phyloP scores from a whole-genome alignment of 2,329 filamentous ascomycete species.

The Diaporthe sp. region DNA sequence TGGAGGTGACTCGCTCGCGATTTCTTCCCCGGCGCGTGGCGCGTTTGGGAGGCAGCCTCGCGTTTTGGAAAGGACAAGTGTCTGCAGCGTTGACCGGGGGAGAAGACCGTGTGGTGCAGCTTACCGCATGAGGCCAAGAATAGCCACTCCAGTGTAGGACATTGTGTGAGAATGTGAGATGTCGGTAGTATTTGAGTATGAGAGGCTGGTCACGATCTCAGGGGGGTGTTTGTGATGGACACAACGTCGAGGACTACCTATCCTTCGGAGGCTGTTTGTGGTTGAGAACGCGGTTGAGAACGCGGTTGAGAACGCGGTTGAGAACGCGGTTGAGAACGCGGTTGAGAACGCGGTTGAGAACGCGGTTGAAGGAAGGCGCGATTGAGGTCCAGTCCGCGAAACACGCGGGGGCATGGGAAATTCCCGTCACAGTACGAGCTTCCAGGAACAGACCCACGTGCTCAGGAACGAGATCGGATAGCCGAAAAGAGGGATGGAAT shows the following conservation, averaged over 20 bases:
- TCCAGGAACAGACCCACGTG: too few relatives aligned
- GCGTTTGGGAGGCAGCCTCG: neutral
- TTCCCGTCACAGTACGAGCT: neutral
- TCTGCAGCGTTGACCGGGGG: neutral
- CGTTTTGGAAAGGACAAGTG: too few relatives aligned
- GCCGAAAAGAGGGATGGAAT: neutral
- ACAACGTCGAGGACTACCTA: neutral
- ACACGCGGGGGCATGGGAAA: neutral
- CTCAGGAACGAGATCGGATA: neutral
- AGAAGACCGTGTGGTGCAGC: neutral
- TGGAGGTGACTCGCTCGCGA: neutral
- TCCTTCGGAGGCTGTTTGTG: neutral
- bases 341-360: too few relatives aligned
- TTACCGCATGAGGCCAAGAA: constrained; percentile 32
- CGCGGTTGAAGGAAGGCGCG: neutral
- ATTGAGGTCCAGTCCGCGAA: neutral
- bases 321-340: too few relatives aligned
- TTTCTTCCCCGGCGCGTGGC: neutral
- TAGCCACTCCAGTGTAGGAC: constrained; percentile 16
- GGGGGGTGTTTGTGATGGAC: neutral
- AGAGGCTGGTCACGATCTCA: neutral
- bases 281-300: neutral
- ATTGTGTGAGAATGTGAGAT: neutral
- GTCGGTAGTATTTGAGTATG: neutral
- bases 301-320: too few relatives aligned